These are phyloP conservation scores for Aspergillus pseudotamarii DNA, from an alignment of 2,329 filamentous ascomycete species.

Conservation along the genomic window DNA sequence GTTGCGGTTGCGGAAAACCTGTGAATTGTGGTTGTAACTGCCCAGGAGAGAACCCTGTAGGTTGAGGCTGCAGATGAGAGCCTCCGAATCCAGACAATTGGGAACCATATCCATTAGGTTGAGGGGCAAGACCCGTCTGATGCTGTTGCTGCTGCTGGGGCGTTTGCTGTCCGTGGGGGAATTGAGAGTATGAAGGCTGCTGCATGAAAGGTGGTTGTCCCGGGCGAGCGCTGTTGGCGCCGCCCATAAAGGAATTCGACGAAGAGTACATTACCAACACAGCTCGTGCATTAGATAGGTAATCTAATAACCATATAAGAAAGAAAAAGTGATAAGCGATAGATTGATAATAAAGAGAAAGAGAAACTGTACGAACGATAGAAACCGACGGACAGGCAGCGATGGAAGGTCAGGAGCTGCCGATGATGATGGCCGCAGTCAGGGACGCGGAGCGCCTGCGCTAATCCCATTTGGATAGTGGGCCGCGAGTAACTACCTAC, in stretches of 20 bases:
- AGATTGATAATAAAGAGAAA: neutral
- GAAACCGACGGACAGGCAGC: slow-evolving; percentile 17
- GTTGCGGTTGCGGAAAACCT: slow-evolving; percentile 52
- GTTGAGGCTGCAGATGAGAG: slow-evolving; percentile 64
- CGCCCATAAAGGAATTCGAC: slow-evolving; percentile 82
- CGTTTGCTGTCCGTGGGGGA: slow-evolving; percentile 48
- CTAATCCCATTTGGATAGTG: slow-evolving; percentile 23
- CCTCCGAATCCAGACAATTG: slow-evolving; percentile 58
- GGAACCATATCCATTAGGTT: slow-evolving; percentile 58
- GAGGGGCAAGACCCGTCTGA: slow-evolving; percentile 56
- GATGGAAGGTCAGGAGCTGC: slow-evolving; percentile 29
- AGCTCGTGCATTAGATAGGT: slow-evolving; percentile 29
- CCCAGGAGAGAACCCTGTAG: slow-evolving; percentile 63
- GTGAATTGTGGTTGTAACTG: slow-evolving; percentile 53
- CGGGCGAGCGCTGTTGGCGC: slow-evolving; percentile 73
- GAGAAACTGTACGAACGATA: slow-evolving; percentile 25
- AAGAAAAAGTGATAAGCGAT: slow-evolving; percentile 9
- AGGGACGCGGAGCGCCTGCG: slow-evolving; percentile 29
- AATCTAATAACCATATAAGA: neutral
- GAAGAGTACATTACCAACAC: slow-evolving; percentile 77
- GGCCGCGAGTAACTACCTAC: neutral
- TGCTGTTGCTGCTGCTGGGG: slow-evolving; percentile 49
- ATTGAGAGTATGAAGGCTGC: slow-evolving; percentile 50
- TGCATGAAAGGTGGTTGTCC: slow-evolving; percentile 62
- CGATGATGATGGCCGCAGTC: slow-evolving; percentile 31